phyloP scores from a whole-genome alignment of 768 basidiomycete species.

The Pleurotus djamor region DNA sequence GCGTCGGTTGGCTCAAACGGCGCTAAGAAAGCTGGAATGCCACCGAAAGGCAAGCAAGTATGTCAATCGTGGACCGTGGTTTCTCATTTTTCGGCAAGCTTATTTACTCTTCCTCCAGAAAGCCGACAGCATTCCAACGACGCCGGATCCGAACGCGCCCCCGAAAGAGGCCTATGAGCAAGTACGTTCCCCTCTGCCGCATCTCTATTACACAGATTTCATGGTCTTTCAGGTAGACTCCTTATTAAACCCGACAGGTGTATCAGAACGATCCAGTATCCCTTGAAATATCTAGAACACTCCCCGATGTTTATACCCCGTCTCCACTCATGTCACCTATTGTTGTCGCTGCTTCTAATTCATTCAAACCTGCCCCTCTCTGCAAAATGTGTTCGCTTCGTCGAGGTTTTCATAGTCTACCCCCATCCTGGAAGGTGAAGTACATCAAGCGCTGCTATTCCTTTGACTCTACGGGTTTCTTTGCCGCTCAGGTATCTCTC shows the following conservation, averaged over 20 bases:
- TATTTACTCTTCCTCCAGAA: background rate
- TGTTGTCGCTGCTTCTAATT: background rate
- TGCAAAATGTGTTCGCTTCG: background rate
- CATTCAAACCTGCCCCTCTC: background rate
- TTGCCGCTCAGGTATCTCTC: too few relatives aligned
- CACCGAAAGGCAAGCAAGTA: background rate
- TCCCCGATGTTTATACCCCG: background rate
- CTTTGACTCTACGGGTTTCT: too few relatives aligned
- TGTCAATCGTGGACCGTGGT: background rate
- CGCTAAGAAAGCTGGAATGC: background rate
- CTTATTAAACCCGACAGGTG: background rate
- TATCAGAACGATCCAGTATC: background rate
- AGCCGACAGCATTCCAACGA: background rate
- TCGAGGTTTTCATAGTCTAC: background rate
- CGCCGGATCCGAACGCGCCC: background rate
- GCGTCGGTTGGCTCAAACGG: constrained; percentile 4
- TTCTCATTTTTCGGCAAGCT: background rate
- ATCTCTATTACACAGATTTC: background rate
- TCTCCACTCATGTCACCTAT: background rate
- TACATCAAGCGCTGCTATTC: too few relatives aligned
- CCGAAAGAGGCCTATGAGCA: constrained; percentile 3
- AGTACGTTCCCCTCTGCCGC: background rate
- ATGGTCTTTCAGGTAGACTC: background rate
- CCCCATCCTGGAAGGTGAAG: too few relatives aligned
- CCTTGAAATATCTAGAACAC: background rate